Conservation (phyloP, 345 rosid genomes). For the Gossypium mustelinum region DNA sequence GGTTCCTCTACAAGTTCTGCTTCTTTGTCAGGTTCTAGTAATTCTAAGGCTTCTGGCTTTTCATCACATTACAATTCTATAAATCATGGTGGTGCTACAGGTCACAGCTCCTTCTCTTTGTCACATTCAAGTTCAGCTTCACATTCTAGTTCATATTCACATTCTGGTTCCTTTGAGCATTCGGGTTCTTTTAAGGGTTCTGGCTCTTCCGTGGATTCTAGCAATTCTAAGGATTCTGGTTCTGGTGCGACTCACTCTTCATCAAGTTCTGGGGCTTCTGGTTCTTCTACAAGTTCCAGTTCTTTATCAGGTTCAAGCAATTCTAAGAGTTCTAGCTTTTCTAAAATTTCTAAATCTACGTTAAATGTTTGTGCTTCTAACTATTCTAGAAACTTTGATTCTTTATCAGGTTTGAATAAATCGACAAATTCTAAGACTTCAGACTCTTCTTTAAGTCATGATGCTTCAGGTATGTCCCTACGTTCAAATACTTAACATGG, state of each 20-base stretch:
- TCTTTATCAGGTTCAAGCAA: neutral
- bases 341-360: neutral
- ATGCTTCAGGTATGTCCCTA: no score
- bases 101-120: neutral
- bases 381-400: neutral
- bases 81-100: neutral
- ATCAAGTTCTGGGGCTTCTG: neutral
- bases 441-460: no score
- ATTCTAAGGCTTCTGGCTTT: neutral
- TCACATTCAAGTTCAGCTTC: neutral
- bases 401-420: neutral
- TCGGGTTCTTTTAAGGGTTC: no score
- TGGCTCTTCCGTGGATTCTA: neutral
- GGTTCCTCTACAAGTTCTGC: neutral
- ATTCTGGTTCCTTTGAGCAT: no score
- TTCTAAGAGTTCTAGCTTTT: neutral
- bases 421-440: neutral
- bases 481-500: no score
- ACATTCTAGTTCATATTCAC: no score
- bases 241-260: neutral
- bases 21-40: neutral
- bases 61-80: neutral
- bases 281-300: neutral
- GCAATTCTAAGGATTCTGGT: neutral
- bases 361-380: no score